phyloP scores from a whole-genome alignment of 768 basidiomycete genomes.

The Dioszegia crocea region DNA sequence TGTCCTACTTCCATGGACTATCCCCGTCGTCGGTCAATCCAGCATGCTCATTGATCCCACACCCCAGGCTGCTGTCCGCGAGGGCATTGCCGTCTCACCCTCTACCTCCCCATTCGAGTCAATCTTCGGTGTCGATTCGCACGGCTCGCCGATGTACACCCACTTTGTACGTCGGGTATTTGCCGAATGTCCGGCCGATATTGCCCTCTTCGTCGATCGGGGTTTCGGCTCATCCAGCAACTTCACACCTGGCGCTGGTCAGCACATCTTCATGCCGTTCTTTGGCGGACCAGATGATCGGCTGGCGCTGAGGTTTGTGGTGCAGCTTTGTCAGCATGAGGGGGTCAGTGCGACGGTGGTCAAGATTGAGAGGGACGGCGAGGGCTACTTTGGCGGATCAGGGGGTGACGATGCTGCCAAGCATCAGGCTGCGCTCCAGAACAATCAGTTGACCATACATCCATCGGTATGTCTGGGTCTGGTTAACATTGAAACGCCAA shows the following conservation, averaged over 20 bases:
- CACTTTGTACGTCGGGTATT: conserved; percentile 84
- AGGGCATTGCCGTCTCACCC: conserved; percentile 7
- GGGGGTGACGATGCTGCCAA: conserved; percentile 25
- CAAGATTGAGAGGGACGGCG: conserved; percentile 52
- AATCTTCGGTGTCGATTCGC: conserved; percentile 60
- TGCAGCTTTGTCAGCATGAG: conserved; percentile 68
- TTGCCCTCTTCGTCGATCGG: conserved; percentile 80
- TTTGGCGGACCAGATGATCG: conserved; percentile 94
- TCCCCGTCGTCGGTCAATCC: conserved; percentile 31
- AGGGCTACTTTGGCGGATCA: conserved; percentile 10
- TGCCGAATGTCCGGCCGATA: conserved; percentile 64
- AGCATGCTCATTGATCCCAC: conserved; percentile 23
- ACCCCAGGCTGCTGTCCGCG: conserved; percentile 13
- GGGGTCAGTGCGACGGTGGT: conserved; percentile 74
- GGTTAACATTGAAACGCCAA: not conserved
- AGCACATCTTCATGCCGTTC: conserved; percentile 81
- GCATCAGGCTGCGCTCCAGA: conserved; percentile 41
- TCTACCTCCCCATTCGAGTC: conserved; percentile 63
- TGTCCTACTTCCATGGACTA: conserved; percentile 77
- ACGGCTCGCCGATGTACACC: conserved; percentile 59
- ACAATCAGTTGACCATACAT: conserved; percentile 40
- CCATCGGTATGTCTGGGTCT: conserved; percentile 20
- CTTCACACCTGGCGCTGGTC: conserved; percentile 46
- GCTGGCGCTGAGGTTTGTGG: conserved; percentile 70
- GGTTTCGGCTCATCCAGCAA: conserved; percentile 52